A percentile compares a stretch with the other conserved stretches of the same genome.
phyloP scores from a whole-genome alignment of 768 basidiomycete species.

The Nidularia sp. region DNA sequence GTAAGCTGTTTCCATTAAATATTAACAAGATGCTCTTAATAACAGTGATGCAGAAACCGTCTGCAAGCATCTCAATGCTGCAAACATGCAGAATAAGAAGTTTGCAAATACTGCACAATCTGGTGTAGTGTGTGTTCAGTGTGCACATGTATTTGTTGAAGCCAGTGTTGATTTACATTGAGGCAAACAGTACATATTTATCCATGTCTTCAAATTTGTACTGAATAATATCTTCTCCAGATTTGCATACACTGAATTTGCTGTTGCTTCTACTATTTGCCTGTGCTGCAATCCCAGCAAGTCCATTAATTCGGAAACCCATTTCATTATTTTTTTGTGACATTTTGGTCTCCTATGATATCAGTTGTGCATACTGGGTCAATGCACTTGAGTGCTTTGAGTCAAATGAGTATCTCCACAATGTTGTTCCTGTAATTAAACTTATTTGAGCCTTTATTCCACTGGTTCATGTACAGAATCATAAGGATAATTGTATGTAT shows the following conservation, averaged over 20 bases:
- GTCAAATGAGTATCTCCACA: slow-evolving; percentile 1
- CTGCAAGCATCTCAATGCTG: slow-evolving; percentile 17
- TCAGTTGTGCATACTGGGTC: slow-evolving; percentile 15
- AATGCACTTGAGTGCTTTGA: slow-evolving; percentile 11
- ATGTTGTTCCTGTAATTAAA: slow-evolving; percentile 5
- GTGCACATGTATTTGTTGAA: slow-evolving; percentile 16
- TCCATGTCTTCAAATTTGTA: not conserved
- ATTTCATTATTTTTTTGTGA: not conserved
- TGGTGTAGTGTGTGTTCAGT: slow-evolving; percentile 18
- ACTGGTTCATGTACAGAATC: slow-evolving; percentile 18
- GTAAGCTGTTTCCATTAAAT: slow-evolving; percentile 1
- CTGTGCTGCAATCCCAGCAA: not conserved
- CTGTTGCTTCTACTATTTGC: slow-evolving; percentile 7
- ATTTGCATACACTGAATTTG: slow-evolving; percentile 15
- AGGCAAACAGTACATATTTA: slow-evolving; percentile 17
- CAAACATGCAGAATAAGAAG: slow-evolving; percentile 20
- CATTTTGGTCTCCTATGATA: slow-evolving; percentile 17
- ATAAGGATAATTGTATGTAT: slow-evolving; percentile 20
- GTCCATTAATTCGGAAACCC: not conserved
- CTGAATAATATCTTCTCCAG: slow-evolving; percentile 3
- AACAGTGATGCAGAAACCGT: slow-evolving; percentile 8
- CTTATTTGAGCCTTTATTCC: slow-evolving; percentile 11
- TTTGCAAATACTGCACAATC: slow-evolving; percentile 21
- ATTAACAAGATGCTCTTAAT: not conserved
- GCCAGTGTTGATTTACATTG: slow-evolving; percentile 21